Base-by-base conservation (phyloP, 2,329 filamentous ascomycete genomes). In the Cordyceps sp. region DNA sequence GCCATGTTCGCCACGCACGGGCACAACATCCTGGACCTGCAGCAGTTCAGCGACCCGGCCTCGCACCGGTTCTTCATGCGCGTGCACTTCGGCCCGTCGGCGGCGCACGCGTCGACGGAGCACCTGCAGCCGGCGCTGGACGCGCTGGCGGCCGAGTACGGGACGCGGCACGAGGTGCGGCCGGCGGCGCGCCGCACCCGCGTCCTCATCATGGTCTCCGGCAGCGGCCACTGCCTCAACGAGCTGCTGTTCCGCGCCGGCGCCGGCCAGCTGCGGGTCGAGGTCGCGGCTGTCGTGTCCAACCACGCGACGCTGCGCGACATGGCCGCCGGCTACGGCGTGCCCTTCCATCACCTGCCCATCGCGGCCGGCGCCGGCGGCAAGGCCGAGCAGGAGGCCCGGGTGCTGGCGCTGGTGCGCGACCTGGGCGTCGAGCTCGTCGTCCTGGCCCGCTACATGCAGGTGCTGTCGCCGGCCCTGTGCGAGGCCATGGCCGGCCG, bases 191-290 rank as follows among this genome's bases (percentile, higher is more conserved):
- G 73, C 46, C 85, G 84, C 59, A 75, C 77, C 35, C 69, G 74
- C 41, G 76, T 86, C 30, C 62, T 90, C 45, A 83, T 90, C 62
- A 88, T 90, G 81, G 82, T 88, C 20, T 86, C 80, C 46, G 86
- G 86, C 61, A 86, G 84, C 45, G 82, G 81, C 8, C 81, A 88
- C 62, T 88, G 81, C 53, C 63, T 88, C 33, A 86, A 86, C 55
- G 80, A 88, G 55, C 61, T 90, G 30, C 67, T 90, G 24, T 90
- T 84, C 71, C 74, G 82, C 35, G 69, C 78, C 47, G 77, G 76
- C 53, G 76, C 74, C 14, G 72, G 72, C 29, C 79, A 86, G 57
- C 63, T 90, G 33, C 68, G 66, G 45, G 76, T 88, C 42, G 78
- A 85, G 17, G 64, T 86, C 32, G 78, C 80, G 4, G 53, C 85